Evolutionary conservation across 768 basidiomycete genomes (phyloP).

Genomic region (Amanita muscaria): DNA sequence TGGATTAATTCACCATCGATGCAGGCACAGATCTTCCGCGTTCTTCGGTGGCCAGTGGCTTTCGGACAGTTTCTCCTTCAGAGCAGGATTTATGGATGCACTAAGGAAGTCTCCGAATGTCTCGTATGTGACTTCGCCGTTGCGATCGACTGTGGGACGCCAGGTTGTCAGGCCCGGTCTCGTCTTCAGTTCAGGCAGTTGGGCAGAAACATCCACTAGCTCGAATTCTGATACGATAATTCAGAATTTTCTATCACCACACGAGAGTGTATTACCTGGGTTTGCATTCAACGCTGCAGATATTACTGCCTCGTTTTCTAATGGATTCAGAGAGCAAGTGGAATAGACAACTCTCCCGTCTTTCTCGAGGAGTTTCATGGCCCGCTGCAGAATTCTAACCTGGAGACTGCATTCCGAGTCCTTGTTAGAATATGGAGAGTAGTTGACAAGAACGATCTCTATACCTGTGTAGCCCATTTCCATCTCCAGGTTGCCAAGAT

Average conservation of each 20-base stretch:
- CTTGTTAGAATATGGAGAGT: conserved; percentile 8
- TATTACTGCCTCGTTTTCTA: conserved; percentile 96
- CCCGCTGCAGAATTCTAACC: conserved; percentile 84
- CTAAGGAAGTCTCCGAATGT: conserved; percentile 54
- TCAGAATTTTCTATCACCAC: neutral
- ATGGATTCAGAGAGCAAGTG: conserved; percentile 93
- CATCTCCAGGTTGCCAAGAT: conserved; percentile 81
- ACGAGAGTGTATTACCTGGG: conserved; percentile 39
- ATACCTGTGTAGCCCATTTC: conserved; percentile 83
- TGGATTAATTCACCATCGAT: conserved; percentile 52
- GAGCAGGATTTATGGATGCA: conserved; percentile 39
- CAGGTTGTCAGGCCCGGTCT: conserved; percentile 71
- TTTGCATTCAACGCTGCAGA: conserved; percentile 70
- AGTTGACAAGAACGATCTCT: neutral
- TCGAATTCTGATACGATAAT: conserved; percentile 59
- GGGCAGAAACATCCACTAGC: conserved; percentile 69
- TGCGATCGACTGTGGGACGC: conserved; percentile 61
- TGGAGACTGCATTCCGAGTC: conserved; percentile 53
- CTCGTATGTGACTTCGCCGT: conserved; percentile 39
- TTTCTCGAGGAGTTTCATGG: conserved; percentile 77
- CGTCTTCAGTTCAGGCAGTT: conserved; percentile 62
- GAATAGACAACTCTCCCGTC: conserved; percentile 96
- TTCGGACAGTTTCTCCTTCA: conserved; percentile 52
- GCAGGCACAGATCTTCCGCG: conserved; percentile 47
- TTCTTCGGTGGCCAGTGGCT: conserved; percentile 80